Conservation (phyloP, 257 asterid genomes). For the Solanum dulcamara region DNA sequence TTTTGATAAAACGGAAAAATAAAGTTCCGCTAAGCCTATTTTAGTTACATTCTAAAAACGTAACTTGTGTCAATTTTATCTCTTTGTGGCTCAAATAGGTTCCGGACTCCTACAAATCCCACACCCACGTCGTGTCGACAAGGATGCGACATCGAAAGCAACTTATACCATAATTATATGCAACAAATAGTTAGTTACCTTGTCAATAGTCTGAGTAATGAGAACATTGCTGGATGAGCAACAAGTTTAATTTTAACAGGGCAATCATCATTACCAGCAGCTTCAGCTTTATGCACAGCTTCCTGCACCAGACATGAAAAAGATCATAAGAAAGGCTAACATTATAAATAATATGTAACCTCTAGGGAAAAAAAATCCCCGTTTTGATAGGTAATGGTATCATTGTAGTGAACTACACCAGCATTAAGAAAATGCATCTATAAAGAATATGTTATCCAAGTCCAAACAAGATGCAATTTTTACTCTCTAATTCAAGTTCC, state of each 20-base stretch:
- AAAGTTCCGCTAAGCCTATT: too few species aligned
- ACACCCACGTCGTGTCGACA: too few species aligned
- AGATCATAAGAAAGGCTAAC: not conserved
- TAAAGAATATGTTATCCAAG: not conserved
- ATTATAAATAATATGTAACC: not conserved
- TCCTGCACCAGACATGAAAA: slow-evolving; percentile 29
- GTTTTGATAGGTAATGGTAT: not conserved
- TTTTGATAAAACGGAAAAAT: too few species aligned
- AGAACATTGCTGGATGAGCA: slow-evolving; percentile 88
- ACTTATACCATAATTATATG: not conserved
- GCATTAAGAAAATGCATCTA: not conserved
- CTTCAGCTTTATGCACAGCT: slow-evolving; percentile 95
- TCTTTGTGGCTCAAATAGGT: too few species aligned
- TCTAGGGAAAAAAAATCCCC: not conserved
- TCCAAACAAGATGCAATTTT: not conserved
- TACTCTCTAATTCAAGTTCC: slow-evolving; percentile 27
- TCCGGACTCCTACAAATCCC: too few species aligned
- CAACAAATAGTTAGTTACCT: slow-evolving; percentile 26
- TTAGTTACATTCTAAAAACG: too few species aligned
- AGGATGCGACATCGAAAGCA: too few species aligned
- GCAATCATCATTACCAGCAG: slow-evolving; percentile 85
- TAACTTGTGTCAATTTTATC: too few species aligned
- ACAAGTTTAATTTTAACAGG: slow-evolving; percentile 81
- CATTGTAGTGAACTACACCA: not conserved
- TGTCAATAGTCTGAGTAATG: slow-evolving; percentile 83